Percentiles rank a stretch among this genome's conserved stretches.
These are phyloP conservation scores for Acrodontium crateriforme DNA, from an alignment of 2,329 filamentous ascomycete genomes.

Conservation along the genomic window DNA sequence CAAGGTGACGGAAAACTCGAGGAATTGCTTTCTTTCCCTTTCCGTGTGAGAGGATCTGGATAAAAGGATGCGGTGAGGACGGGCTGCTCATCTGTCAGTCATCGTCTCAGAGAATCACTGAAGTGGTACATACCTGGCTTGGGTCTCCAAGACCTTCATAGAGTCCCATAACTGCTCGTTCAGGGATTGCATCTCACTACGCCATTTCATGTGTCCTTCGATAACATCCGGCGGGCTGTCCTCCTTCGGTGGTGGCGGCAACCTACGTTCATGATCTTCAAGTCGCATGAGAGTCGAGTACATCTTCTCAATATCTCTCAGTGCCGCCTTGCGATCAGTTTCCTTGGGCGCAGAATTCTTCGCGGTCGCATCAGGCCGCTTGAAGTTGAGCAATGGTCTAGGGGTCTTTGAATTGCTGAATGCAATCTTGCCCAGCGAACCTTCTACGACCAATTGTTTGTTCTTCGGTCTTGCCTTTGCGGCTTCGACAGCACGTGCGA, in stretches of 20 bases:
- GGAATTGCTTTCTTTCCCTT: constrained; percentile 96
- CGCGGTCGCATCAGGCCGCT: constrained; percentile 60
- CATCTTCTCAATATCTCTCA: constrained; percentile 77
- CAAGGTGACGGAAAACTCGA: constrained; percentile 85
- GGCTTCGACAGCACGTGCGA: constrained; percentile 90
- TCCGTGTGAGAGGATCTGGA: constrained; percentile 81
- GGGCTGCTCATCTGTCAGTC: constrained; percentile 41
- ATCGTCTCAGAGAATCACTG: too few species aligned
- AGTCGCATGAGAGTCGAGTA: constrained; percentile 83
- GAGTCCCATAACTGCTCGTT: constrained; percentile 73
- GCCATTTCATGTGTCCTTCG: constrained; percentile 67
- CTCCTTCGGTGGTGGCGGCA: constrained; percentile 54
- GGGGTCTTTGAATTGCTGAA: constrained; percentile 98
- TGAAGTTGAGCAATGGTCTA: constrained; percentile 88
- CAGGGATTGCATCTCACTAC: constrained; percentile 53
- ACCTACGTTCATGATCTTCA: constrained; percentile 78
- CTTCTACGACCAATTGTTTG: constrained; percentile 90
- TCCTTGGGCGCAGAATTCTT: constrained; percentile 30
- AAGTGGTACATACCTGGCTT: constrained; percentile 36
- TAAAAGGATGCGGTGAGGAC: constrained; percentile 70
- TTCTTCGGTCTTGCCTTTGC: constrained; percentile 97
- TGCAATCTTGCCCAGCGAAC: constrained; percentile 91
- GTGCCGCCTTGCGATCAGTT: constrained; percentile 63
- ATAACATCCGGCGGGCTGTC: constrained; percentile 54
- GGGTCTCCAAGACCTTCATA: constrained; percentile 87